Evolutionary conservation across 768 basidiomycete species (phyloP), one percentile per base, ranked within the genome.

Genomic region (Tubosaeta brunneosetosa): DNA sequence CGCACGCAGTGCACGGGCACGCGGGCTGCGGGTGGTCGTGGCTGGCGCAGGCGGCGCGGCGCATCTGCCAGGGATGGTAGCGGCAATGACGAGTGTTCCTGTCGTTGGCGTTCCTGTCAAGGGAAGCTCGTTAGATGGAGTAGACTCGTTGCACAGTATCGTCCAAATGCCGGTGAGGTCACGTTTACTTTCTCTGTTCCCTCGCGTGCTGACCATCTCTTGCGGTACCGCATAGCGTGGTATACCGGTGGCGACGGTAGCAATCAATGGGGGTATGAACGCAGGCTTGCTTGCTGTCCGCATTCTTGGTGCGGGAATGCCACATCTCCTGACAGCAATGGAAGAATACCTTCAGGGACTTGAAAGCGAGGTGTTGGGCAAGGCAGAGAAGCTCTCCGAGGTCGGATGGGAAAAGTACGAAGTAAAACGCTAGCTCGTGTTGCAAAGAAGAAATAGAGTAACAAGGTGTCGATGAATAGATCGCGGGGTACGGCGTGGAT

Each of bases 21-120:
- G 87, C 5, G 89, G 88, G 3, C 58, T 89, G 38, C 72, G 87
- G 43, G 81, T 79, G 4, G 83, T 99, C 68, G 86, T 99, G 40
- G 95, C 95, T 2, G 95, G 95, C 6, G 97, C 97, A 6, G 97
- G 97, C n/a, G 97, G 97, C 0, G 95, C 97, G 1, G 97, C 95
- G 5, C 97, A 99, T 73, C 73, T 99, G 2, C 97, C 97, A 0
- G 97, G 97, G 0, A 99, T 99, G 97, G 92, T 97, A 1, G 97
- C 95, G 5, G 86, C 91, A 17, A 85, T 97, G 86, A 95, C 94
- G 0, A 76, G 84, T 2, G 67, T 98, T 47, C 95, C 97, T 0
- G 92, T 99, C 0, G 82, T 99, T 31, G 95, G 97, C 12, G 97
- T 99, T 0, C 97, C 97, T 2, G 97, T 99, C 51, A 97, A 94